Evolutionary conservation across 805 yeast species (phyloP).

Genomic region (Hanseniaspora pseudoguilliermondii): DNA sequence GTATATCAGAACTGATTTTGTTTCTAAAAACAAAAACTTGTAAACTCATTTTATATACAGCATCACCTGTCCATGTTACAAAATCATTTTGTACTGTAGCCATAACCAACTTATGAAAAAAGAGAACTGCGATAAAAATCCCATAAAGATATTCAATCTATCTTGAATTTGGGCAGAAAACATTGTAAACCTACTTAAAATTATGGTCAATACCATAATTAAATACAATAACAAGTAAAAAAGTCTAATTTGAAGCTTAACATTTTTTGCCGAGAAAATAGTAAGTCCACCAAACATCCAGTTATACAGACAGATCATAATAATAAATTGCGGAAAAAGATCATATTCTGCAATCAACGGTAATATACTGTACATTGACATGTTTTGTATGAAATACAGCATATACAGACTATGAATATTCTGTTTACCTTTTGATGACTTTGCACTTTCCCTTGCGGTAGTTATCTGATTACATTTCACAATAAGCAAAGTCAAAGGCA

Average conservation of each 20-base stretch:
- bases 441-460: not conserved
- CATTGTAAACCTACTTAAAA: slow-evolving; percentile 35
- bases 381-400: slow-evolving; percentile 75
- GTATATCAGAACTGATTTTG: too few species aligned
- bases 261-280: slow-evolving; percentile 34
- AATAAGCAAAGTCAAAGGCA: slow-evolving; percentile 63
- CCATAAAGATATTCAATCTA: slow-evolving; percentile 70
- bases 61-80: too few species aligned
- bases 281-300: slow-evolving; percentile 65
- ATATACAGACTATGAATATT: slow-evolving; percentile 35
- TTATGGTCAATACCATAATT: slow-evolving; percentile 3
- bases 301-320: slow-evolving; percentile 50
- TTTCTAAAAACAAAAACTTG: too few species aligned
- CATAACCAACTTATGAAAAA: slow-evolving; percentile 73
- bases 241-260: not conserved
- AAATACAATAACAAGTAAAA: slow-evolving; percentile 22
- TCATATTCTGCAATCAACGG: slow-evolving; percentile 74
- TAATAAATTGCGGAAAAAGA: slow-evolving; percentile 57
- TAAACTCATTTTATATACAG: too few species aligned
- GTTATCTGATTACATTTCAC: not conserved
- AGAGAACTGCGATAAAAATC: slow-evolving; percentile 59
- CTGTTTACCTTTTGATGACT: not conserved
- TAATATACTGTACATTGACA: slow-evolving; percentile 74
- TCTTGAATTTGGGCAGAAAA: slow-evolving; percentile 67
- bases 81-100: slow-evolving; percentile 23